Conservation (phyloP, 768 basidiomycete genomes). For the Candolleomyces eurysporus region DNA sequence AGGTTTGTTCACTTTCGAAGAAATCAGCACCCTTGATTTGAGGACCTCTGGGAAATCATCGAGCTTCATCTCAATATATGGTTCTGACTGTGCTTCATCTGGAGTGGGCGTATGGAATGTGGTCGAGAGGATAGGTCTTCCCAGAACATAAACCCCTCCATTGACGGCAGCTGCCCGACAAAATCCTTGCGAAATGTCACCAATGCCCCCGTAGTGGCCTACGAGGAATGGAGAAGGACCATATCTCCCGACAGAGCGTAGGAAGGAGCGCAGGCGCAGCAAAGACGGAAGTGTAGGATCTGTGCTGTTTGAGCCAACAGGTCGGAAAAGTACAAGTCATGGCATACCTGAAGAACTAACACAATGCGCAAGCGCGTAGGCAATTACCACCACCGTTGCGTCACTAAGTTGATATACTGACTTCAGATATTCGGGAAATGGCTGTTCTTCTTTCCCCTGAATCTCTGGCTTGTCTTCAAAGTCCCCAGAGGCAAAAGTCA, state of each 20-base stretch:
- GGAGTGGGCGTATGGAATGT: conserved; percentile 8
- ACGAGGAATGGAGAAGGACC: conserved; percentile 82
- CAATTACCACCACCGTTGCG: conserved; percentile 57
- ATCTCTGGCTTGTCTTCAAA: conserved; percentile 66
- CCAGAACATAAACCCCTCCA: conserved; percentile 73
- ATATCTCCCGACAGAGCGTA: conserved; percentile 82
- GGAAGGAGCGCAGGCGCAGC: conserved; percentile 65
- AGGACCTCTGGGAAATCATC: conserved; percentile 62
- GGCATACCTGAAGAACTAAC: conserved; percentile 51
- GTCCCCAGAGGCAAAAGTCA: conserved; percentile 76
- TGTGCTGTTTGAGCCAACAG: conserved; percentile 22
- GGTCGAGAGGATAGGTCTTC: conserved; percentile 40
- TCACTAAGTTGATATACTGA: conserved; percentile 61
- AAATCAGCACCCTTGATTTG: conserved; percentile 52
- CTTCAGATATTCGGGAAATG: conserved; percentile 66
- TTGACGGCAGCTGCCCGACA: conserved; percentile 83
- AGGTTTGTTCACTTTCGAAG: conserved; percentile 36
- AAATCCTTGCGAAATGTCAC: conserved; percentile 92
- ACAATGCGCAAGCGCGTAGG: conserved; percentile 79
- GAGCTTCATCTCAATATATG: conserved; percentile 34
- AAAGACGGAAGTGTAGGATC: conserved; percentile 70
- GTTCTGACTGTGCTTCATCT: neutral
- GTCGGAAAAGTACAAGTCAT: neutral
- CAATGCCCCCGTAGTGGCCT: conserved; percentile 92
- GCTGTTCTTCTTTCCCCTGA: conserved; percentile 47